Percentiles rank a stretch among this genome's conserved stretches.
These are phyloP conservation scores for Trichoderma koningii DNA, from an alignment of 2,329 filamentous ascomycete genomes.

Conservation along the genomic window DNA sequence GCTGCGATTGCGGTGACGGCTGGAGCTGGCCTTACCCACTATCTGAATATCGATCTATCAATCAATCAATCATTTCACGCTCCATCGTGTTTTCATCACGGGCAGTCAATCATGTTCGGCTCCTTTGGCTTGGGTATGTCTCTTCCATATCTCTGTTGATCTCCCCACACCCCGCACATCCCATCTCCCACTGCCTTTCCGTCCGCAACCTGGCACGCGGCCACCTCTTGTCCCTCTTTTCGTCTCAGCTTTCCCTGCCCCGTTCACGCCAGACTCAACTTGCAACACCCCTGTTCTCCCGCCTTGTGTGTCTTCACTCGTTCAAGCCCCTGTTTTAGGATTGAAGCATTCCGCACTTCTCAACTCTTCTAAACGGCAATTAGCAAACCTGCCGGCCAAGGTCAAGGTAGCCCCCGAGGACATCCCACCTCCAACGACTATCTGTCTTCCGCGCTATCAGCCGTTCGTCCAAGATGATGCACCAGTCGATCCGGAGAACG, in stretches of 20 bases:
- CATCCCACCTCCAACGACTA: conserved; percentile 58
- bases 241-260: not conserved
- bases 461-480: conserved; percentile 41
- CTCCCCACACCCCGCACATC: not conserved
- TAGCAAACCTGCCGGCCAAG: conserved; percentile 33
- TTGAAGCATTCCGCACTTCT: not conserved
- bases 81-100: conserved; percentile 5
- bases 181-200: not conserved
- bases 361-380: conserved; percentile 19
- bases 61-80: not conserved
- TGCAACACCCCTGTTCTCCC: not conserved
- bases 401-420: conserved; percentile 49
- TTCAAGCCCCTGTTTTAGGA: not conserved
- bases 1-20: conserved; percentile 15
- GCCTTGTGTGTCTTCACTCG: not conserved
- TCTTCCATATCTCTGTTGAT: not conserved
- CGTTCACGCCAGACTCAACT: not conserved
- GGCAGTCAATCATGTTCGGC: conserved; percentile 24
- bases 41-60: not conserved
- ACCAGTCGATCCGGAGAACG: conserved; percentile 36
- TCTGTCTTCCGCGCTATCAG: conserved; percentile 53
- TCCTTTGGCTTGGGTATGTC: conserved; percentile 26
- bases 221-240: not conserved
- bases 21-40: conserved; percentile 21
- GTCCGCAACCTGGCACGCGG: not conserved